These are phyloP conservation scores for Lotus japonicus DNA, from an alignment of 306 rosid species.

Conservation along the genomic window DNA sequence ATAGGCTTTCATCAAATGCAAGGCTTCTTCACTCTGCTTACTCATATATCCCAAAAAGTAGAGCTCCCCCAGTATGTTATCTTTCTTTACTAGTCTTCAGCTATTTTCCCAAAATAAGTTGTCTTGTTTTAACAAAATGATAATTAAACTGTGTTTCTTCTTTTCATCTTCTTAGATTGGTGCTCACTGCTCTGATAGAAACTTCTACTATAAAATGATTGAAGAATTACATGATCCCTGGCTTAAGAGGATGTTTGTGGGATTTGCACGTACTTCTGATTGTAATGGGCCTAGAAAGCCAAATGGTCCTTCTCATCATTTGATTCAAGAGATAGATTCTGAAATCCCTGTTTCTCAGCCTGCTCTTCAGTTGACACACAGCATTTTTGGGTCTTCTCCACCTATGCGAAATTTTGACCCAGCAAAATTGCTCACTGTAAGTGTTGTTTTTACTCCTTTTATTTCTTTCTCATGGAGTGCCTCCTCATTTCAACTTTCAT, in stretches of 20 bases:
- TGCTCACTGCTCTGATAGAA: constrained; percentile 76
- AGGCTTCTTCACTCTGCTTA: constrained; percentile 88
- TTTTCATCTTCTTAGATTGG: constrained; percentile 49
- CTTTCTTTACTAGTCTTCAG: constrained; percentile 1
- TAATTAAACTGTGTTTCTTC: constrained; percentile 18
- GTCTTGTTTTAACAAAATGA: background rate
- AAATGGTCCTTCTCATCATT: constrained; percentile 53
- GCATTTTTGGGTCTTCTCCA: constrained; percentile 88
- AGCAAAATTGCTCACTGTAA: constrained; percentile 91
- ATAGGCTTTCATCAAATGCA: constrained; percentile 60
- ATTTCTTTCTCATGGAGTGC: background rate
- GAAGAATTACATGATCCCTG: constrained; percentile 88
- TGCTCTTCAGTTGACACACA: constrained; percentile 81
- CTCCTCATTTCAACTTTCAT: background rate
- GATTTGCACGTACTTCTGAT: constrained; percentile 93
- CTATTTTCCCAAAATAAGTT: background rate
- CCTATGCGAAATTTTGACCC: constrained; percentile 97
- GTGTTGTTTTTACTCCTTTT: constrained; percentile 21
- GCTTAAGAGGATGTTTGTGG: constrained; percentile 83
- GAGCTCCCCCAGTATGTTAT: constrained; percentile 92
- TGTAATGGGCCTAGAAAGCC: constrained; percentile 88
- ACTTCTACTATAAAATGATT: constrained; percentile 63
- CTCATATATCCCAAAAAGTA: constrained; percentile 72
- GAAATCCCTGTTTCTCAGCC: constrained; percentile 68
- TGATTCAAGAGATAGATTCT: constrained; percentile 88